Evolutionary conservation across 257 asterid species (phyloP).

Genomic region (Primulina tabacum): DNA sequence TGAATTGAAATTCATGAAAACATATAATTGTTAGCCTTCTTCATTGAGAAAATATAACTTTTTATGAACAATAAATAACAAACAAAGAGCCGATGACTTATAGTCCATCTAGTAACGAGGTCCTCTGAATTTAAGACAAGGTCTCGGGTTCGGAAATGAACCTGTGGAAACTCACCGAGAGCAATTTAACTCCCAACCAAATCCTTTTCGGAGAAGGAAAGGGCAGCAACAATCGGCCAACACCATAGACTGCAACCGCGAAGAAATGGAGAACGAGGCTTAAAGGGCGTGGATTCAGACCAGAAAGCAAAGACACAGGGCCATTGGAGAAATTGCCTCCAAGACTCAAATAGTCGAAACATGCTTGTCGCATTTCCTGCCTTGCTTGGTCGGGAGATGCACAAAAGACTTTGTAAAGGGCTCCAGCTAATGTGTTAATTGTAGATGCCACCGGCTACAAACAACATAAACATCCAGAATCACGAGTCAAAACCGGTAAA

Average conservation of each 20-base stretch:
- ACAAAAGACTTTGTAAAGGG: constrained; percentile 65
- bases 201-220: constrained; percentile 58
- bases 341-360: constrained; percentile 66
- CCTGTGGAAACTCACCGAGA: constrained; percentile 37
- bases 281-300: constrained; percentile 65
- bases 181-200: constrained; percentile 56
- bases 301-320: constrained; percentile 62
- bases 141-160: not conserved
- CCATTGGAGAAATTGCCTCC: constrained; percentile 64
- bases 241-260: constrained; percentile 64
- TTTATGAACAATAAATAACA: too few species aligned
- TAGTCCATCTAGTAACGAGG: too few species aligned
- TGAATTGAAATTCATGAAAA: not conserved
- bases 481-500: not conserved
- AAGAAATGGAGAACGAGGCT: constrained; percentile 68
- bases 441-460: constrained; percentile 85
- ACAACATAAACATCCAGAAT: not conserved
- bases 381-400: constrained; percentile 71
- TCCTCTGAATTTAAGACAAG: too few species aligned
- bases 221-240: constrained; percentile 62
- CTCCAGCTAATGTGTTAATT: constrained; percentile 77
- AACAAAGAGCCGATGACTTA: too few species aligned
- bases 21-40: not conserved
- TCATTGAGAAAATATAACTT: too few species aligned
- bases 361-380: constrained; percentile 66